phyloP scores from a whole-genome alignment of 345 rosid genomes.

The Alliaria petiolata region DNA sequence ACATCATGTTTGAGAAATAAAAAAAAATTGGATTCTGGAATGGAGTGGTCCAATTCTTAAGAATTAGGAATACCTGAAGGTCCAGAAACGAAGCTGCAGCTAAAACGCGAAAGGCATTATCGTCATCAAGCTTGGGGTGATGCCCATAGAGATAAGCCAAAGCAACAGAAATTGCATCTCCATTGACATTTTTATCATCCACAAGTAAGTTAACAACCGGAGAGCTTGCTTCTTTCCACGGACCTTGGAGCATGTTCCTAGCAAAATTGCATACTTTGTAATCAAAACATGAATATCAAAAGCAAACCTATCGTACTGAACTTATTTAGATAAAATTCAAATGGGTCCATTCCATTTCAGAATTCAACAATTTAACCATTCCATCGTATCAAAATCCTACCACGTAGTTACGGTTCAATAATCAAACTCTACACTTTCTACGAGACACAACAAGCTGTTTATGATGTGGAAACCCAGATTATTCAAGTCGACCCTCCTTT shows the following conservation, averaged over 20 bases:
- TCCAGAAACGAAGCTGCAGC: constrained; percentile 99
- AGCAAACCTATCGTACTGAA: not conserved
- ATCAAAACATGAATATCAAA: constrained; percentile 8
- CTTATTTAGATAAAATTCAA: not conserved
- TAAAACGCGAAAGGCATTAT: constrained; percentile 82
- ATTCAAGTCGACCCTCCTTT: not conserved
- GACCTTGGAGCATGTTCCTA: constrained; percentile 95
- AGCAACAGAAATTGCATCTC: constrained; percentile 75
- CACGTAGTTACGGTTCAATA: not conserved
- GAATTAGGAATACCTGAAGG: constrained; percentile 60
- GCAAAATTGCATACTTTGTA: not conserved
- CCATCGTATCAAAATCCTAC: not conserved
- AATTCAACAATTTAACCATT: not conserved
- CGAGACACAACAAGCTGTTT: not conserved
- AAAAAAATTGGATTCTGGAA: too few relatives aligned
- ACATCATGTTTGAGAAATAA: not conserved
- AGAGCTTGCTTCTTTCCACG: constrained; percentile 93
- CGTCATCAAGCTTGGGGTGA: constrained; percentile 83
- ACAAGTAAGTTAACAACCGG: constrained; percentile 68
- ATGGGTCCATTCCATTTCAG: not conserved
- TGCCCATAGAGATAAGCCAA: constrained; percentile 89
- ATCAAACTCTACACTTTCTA: not conserved
- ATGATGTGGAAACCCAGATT: not conserved
- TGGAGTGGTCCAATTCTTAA: not conserved
- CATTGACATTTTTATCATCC: constrained; percentile 89